Base-by-base conservation (phyloP, 208 protist genomes). In the Trypanosoma grayi region DNA sequence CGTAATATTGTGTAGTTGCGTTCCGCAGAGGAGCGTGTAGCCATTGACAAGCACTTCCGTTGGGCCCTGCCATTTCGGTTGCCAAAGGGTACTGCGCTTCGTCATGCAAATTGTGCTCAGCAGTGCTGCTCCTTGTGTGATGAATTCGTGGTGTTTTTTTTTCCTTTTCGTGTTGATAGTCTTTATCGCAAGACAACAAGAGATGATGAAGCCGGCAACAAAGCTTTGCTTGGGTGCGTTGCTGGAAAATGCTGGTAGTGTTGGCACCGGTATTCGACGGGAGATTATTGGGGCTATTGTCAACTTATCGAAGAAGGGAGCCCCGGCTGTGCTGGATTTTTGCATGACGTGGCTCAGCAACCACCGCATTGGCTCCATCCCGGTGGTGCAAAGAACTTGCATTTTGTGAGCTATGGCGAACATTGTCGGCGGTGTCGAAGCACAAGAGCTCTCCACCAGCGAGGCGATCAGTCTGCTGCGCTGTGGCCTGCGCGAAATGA, bases 401-500 rank as follows among this genome's bases (percentile, higher is more conserved):
- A 28, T 63, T 63, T 13, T 50, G 2, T 51, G 40, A 14, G 48
- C 59, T 20, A 54, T 56, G 36, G 44, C 41, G 18, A 41, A 28
- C 8, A 64, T 46, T 25, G 30, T 56, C 7, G 6, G 14, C 4
- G 48, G 18, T 8, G 2, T 28, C 6, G 31, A 16, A 18, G 33
- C 7, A 11, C 40, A 14, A 5, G 30, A 25, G 14, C 4, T 62
- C 34, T 28, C 24, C 1, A 24, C 31, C 4, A 27, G 18, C 24
- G 59, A 41, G 16, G 28, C 27, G 3, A 24, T 50, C 2, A 39
- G 14, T 28, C 65, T 75, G 36, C 18, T 75, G 18, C 2, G 30
- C 5, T 65, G 50, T 45, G 36, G 53, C 3, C 25, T 66, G 28
- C n/a, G 13, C 3, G 64, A 73, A 25, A 73, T 75, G 65, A 73